A percentile compares a stretch with the other conserved stretches of the same genome.
These are phyloP conservation scores for Tetrapisispora nanseiensis DNA, from an alignment of 805 yeast species.

Conservation along the genomic window DNA sequence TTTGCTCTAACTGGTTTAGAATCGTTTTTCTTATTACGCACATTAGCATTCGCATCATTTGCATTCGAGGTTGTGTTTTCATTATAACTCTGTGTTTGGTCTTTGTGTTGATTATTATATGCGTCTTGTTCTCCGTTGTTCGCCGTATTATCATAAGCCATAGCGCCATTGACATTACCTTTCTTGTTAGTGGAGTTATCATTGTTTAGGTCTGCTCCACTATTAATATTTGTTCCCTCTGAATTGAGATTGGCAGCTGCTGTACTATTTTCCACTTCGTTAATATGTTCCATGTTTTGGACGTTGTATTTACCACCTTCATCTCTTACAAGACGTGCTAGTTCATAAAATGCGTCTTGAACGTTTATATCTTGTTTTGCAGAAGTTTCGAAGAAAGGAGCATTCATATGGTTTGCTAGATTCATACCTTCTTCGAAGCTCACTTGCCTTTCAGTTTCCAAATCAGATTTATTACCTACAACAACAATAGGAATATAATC, in stretches of 20 bases:
- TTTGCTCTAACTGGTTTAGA: slow-evolving; percentile 7
- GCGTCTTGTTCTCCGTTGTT: background rate
- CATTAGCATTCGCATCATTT: background rate
- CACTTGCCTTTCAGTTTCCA: slow-evolving; percentile 68
- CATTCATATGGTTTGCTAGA: slow-evolving; percentile 54
- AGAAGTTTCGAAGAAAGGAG: slow-evolving; percentile 81
- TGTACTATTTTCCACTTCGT: slow-evolving; percentile 2
- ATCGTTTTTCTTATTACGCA: background rate
- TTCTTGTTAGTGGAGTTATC: background rate
- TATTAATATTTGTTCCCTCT: background rate
- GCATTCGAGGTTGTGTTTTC: background rate
- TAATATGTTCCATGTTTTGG: slow-evolving; percentile 2
- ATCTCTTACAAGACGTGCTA: slow-evolving; percentile 49
- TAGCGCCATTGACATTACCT: background rate
- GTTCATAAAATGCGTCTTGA: slow-evolving; percentile 67
- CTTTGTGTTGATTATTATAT: background rate
- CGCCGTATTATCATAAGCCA: background rate
- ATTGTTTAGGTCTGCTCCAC: background rate
- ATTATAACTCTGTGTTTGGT: background rate
- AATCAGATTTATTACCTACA: slow-evolving; percentile 74
- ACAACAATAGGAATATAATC: slow-evolving; percentile 68
- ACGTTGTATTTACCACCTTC: slow-evolving; percentile 26
- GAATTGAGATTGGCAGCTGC: background rate
- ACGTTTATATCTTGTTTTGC: slow-evolving; percentile 90
- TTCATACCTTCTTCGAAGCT: slow-evolving; percentile 52